Conservation (phyloP, 352 stramenopile genomes). For the Pythium plurisporium region DNA sequence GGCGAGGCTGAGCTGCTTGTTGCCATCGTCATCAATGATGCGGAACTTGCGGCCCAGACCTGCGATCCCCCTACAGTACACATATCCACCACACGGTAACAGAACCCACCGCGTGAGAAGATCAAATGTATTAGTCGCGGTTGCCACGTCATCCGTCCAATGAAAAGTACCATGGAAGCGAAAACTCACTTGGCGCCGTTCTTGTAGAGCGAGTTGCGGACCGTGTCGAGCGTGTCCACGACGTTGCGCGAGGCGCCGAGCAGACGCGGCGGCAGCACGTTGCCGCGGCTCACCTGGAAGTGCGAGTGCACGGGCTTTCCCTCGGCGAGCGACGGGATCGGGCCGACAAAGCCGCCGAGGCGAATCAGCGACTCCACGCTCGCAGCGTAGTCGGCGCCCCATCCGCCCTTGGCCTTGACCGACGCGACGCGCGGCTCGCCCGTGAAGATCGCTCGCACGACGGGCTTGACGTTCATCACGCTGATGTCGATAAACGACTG, state of each 20-base stretch:
- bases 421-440: conserved; percentile 70
- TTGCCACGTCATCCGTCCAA: not conserved
- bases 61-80: conserved; percentile 54
- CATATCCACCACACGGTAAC: not conserved
- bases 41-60: conserved; percentile 81
- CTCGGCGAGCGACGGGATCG: conserved; percentile 33
- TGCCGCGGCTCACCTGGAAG: conserved; percentile 59
- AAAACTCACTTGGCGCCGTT: conserved; percentile 58
- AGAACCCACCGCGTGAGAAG: conserved; percentile 2
- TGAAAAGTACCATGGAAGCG: not conserved
- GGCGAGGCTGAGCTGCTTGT: conserved; percentile 58
- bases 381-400: conserved; percentile 60
- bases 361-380: conserved; percentile 54
- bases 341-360: conserved; percentile 63
- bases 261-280: conserved; percentile 59
- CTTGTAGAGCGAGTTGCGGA: conserved; percentile 72
- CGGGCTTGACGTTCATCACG: conserved; percentile 70
- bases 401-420: conserved; percentile 68
- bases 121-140: conserved; percentile 19
- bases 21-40: conserved; percentile 88
- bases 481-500: conserved; percentile 84
- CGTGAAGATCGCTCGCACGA: conserved; percentile 76
- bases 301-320: conserved; percentile 46
- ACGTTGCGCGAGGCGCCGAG: conserved; percentile 55
- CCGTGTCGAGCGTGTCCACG: conserved; percentile 48